phyloP scores from a whole-genome alignment of 768 basidiomycete genomes.

The Cystoderma amianthinum region DNA sequence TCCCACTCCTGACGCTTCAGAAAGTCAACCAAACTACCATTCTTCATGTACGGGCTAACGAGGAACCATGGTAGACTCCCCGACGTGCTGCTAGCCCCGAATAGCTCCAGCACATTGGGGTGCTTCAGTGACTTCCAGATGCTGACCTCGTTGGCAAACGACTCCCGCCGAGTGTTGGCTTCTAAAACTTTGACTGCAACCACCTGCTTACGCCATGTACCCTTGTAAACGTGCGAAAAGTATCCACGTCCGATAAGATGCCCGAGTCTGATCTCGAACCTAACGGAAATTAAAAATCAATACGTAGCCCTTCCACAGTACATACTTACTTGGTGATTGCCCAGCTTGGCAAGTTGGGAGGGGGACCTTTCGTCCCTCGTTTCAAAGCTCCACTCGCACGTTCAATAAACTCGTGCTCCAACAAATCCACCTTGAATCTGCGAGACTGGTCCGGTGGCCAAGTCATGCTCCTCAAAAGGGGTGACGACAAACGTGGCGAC shows the following conservation, averaged over 20 bases:
- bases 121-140: slow-evolving; percentile 59
- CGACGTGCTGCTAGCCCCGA: slow-evolving; percentile 56
- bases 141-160: slow-evolving; percentile 31
- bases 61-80: slow-evolving; percentile 58
- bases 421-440: not conserved
- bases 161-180: not conserved
- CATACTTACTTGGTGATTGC: not conserved
- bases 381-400: not conserved
- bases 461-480: not conserved
- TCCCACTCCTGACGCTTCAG: slow-evolving; percentile 23
- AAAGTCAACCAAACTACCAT: slow-evolving; percentile 47
- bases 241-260: not conserved
- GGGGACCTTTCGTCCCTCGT: not conserved
- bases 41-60: slow-evolving; percentile 53
- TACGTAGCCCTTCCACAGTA: not conserved
- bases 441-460: not conserved
- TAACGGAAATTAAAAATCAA: not conserved
- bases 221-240: slow-evolving; percentile 3
- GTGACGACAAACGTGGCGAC: not conserved
- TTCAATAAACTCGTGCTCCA: not conserved
- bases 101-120: slow-evolving; percentile 53
- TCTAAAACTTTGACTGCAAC: slow-evolving; percentile 1
- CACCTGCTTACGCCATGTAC: not conserved
- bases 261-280: not conserved
- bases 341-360: not conserved